Conservation (phyloP, 768 basidiomycete genomes). For the Mycena metata region DNA sequence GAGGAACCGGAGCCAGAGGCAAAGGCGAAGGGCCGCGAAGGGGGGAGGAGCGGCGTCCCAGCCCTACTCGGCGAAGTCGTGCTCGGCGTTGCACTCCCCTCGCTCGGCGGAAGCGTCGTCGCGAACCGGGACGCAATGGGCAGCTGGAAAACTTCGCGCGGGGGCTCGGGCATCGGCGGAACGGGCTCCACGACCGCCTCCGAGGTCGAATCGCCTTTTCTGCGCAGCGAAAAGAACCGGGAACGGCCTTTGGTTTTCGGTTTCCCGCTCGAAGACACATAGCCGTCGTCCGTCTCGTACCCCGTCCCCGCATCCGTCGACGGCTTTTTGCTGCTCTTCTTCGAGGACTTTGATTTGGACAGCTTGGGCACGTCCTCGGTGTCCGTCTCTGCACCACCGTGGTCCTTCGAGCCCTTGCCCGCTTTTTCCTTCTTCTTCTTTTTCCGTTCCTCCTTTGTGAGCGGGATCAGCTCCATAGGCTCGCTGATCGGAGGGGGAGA, state of each 20-base stretch:
- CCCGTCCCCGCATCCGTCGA: constrained; percentile 31
- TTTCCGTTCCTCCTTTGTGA: constrained; percentile 41
- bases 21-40: constrained; percentile 25
- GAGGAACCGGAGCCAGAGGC: not conserved
- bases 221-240: constrained; percentile 60
- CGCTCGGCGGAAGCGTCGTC: constrained; percentile 45
- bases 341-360: constrained; percentile 21
- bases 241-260: constrained; percentile 50
- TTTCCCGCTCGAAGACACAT: constrained; percentile 37
- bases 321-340: constrained; percentile 40
- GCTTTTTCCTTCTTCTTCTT: constrained; percentile 29
- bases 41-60: constrained; percentile 31
- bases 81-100: not conserved
- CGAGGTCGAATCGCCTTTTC: constrained; percentile 52
- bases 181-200: constrained; percentile 41
- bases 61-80: constrained; percentile 9
- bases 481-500: constrained; percentile 40
- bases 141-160: constrained; percentile 50
- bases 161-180: constrained; percentile 42
- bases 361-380: constrained; percentile 30
- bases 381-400: constrained; percentile 33
- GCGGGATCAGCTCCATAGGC: constrained; percentile 40
- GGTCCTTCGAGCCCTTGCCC: constrained; percentile 42
- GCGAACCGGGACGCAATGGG: constrained; percentile 66
- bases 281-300: constrained; percentile 46